These are phyloP conservation scores for Linnemannia schmuckeri DNA, from an alignment of 192 early-diverging fungal species.

Conservation along the genomic window DNA sequence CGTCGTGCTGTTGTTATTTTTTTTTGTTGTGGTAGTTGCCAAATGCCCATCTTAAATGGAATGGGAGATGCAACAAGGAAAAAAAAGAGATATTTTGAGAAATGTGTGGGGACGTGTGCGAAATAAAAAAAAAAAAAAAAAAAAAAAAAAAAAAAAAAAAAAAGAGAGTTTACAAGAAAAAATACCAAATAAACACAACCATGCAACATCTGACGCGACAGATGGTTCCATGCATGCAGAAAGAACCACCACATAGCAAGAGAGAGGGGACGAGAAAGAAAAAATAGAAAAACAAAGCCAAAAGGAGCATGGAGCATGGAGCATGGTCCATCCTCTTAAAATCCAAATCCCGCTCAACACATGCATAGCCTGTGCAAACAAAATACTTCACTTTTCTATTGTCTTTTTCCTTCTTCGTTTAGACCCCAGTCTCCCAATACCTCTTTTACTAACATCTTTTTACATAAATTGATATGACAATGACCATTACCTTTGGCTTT, in stretches of 20 bases:
- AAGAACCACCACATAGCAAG: not conserved
- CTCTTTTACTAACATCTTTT: too few relatives aligned
- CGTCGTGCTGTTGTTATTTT: too few relatives aligned
- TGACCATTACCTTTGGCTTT: too few relatives aligned
- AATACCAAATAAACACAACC: not conserved
- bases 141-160: not conserved
- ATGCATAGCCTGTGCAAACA: not conserved
- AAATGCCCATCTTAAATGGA: too few relatives aligned
- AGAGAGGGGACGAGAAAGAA: not conserved
- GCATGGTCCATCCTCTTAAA: not conserved
- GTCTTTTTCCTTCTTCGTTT: not conserved
- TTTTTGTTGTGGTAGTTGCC: too few relatives aligned
- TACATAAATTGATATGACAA: too few relatives aligned
- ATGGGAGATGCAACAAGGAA: too few relatives aligned
- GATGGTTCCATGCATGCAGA: not conserved
- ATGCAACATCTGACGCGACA: slow-evolving; percentile 3
- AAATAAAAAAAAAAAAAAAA: not conserved
- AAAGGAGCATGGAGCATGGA: not conserved
- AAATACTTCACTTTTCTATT: not conserved
- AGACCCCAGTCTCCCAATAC: not conserved
- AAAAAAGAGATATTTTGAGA: too few relatives aligned
- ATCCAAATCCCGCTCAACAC: not conserved
- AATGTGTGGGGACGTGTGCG: not conserved
- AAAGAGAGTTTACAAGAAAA: not conserved
- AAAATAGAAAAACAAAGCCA: too few relatives aligned